These are phyloP conservation scores for Kitagawia praeruptora DNA, from an alignment of 129 eudicot genomes.

Conservation along the genomic window DNA sequence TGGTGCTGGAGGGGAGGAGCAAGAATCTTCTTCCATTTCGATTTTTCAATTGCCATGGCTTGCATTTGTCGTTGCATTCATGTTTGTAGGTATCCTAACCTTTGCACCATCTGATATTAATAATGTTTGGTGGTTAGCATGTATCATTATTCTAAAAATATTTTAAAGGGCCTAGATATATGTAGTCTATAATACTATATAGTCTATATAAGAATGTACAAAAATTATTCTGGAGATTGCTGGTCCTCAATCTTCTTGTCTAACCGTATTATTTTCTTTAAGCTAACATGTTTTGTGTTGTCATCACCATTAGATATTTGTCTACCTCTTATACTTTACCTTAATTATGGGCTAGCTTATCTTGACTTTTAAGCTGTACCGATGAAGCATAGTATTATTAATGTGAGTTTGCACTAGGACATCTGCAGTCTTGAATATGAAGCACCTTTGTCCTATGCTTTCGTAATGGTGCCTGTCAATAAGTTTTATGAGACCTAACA, in stretches of 20 bases:
- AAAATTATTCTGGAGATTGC: not conserved
- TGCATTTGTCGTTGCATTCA: slow-evolving; percentile 71
- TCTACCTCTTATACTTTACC: not conserved
- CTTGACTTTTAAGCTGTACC: not conserved
- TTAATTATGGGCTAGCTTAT: not conserved
- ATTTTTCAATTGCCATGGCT: slow-evolving; percentile 71
- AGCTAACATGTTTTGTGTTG: not conserved
- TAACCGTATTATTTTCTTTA: not conserved
- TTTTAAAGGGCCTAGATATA: not conserved
- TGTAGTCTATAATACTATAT: not conserved
- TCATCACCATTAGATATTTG: not conserved
- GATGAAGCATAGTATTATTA: not conserved
- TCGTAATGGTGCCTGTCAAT: not conserved
- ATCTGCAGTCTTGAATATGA: not conserved
- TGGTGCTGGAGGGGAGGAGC: slow-evolving; percentile 99
- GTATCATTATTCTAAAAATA: not conserved
- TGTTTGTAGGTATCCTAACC: slow-evolving; percentile 99
- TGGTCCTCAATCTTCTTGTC: not conserved
- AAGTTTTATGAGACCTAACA: not conserved
- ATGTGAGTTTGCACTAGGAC: not conserved
- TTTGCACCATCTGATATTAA: slow-evolving; percentile 35
- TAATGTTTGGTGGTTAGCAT: not conserved
- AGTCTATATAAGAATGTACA: not conserved
- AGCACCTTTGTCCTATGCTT: not conserved
- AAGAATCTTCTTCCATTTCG: slow-evolving; percentile 65